These are phyloP conservation scores for Haplosporangium gracile DNA, from an alignment of 192 early-diverging fungal genomes.

Conservation along the genomic window DNA sequence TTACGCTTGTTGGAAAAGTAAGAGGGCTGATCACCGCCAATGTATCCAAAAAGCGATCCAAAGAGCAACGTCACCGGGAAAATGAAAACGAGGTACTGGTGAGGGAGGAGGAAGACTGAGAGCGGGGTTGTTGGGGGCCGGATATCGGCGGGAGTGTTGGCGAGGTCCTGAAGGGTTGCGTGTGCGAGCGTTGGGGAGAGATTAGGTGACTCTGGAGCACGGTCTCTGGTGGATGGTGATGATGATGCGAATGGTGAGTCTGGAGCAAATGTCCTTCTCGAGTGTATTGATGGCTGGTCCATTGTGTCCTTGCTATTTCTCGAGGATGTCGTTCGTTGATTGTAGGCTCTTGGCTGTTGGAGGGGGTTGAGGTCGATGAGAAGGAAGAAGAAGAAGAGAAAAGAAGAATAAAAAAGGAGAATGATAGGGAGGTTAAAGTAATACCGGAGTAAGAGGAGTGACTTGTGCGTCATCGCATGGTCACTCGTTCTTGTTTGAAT, in stretches of 20 bases:
- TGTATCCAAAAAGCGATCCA: constrained; percentile 35
- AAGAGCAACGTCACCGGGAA: constrained; percentile 34
- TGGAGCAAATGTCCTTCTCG: constrained; percentile 6
- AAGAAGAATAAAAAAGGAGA: neutral
- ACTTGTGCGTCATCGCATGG: neutral
- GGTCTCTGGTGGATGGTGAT: neutral
- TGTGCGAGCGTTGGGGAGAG: constrained; percentile 17
- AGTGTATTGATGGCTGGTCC: constrained; percentile 29
- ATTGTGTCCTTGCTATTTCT: constrained; percentile 4
- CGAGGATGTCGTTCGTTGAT: neutral
- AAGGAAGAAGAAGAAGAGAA: neutral
- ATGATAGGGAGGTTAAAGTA: neutral
- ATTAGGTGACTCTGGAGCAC: constrained; percentile 17
- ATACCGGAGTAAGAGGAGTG: neutral
- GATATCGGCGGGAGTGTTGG: neutral
- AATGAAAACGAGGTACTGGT: constrained; percentile 36
- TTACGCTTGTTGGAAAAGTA: constrained; percentile 81
- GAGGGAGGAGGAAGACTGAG: constrained; percentile 18
- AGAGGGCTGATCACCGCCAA: constrained; percentile 19
- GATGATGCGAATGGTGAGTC: neutral
- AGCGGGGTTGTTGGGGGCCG: neutral
- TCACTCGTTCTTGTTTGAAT: too few relatives aligned
- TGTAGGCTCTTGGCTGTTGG: neutral
- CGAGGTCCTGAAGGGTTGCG: constrained; percentile 9
- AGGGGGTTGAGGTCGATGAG: neutral